Base-by-base conservation (phyloP, 78 protist genomes). In the Chrysochromulina tobinii region DNA sequence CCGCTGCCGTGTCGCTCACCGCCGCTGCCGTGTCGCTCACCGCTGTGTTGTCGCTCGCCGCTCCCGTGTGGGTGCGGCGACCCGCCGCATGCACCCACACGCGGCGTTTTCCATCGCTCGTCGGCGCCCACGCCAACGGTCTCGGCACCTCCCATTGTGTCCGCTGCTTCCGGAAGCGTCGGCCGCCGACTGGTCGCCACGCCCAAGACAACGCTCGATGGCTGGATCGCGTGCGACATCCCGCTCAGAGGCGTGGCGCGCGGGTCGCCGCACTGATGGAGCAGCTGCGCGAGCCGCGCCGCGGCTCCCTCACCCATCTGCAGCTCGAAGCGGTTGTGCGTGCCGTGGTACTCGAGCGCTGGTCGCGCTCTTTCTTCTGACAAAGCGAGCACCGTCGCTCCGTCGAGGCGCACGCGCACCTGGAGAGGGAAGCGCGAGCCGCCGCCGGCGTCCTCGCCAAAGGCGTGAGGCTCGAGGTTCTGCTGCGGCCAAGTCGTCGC, bases 401-500 rank as follows among this genome's bases (percentile, higher is more conserved):
- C 14, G 27, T 17, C 57, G 12, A 75, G 83, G 25, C 57, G 83
- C 18, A 75, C 83, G 57, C 83, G 83, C 55, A 75, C 83, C 83
- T 75, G 83, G 12, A 75, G 83, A 1, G 83, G 83, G 57, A 50
- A 75, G 83, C 83, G 83, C 1, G 83, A 75, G 83, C 12, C 83
- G 23, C 83, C 83, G 64, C 23, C 7, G 14, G 58, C 9, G 20
- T 75, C 57, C 20, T 75, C 27, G 54, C 83, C 57, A 54, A 54
- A 75, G 12, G 83, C 59, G 14, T 3, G 8, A 12, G 83, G 83
- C 83, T 75, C 83, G 25, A 75, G 12, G 18, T 75, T 75, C 58
- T 15, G 83, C 83, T 75, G 27, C 59, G 83, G 83, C 83, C 83
- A 75, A 57, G 58, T 75, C 51, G 83, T 50, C 27, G 83, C 83